Conservation (phyloP, 148 eudicot species). For the Arbutus unedo region DNA sequence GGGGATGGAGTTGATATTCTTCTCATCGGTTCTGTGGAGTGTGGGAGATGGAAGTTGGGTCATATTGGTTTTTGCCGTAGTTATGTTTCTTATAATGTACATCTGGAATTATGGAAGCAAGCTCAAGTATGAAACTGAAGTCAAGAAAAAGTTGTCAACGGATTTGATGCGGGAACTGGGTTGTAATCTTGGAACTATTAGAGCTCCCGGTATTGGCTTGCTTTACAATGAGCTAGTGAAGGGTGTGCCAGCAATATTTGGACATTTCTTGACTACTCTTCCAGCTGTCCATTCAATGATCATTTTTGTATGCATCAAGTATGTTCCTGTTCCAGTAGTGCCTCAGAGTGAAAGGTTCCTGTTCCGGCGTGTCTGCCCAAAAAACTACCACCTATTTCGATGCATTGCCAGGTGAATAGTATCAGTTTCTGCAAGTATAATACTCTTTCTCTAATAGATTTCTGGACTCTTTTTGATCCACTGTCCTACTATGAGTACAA, state of each 20-base stretch:
- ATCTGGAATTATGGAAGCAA: constrained; percentile 97
- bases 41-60: constrained; percentile 98
- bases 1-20: constrained; percentile 84
- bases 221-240: constrained; percentile 91
- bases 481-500: background rate
- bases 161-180: constrained; percentile 84
- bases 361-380: constrained; percentile 91
- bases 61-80: constrained; percentile 69
- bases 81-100: constrained; percentile 75
- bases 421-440: constrained; percentile 11
- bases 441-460: constrained; percentile 8
- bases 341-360: constrained; percentile 91
- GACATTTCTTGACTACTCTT: constrained; percentile 84
- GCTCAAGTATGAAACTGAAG: constrained; percentile 94
- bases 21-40: constrained; percentile 80
- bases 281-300: constrained; percentile 99
- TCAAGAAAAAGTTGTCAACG: constrained; percentile 81
- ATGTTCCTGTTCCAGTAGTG: constrained; percentile 87
- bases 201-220: constrained; percentile 98
- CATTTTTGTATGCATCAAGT: constrained; percentile 89
- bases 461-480: background rate
- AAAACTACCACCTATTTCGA: constrained; percentile 90
- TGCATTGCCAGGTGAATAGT: constrained; percentile 80
- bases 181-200: constrained; percentile 80
- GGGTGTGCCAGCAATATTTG: constrained; percentile 93